Evolutionary conservation across 345 rosid genomes (phyloP), one percentile per base, ranked within the genome.

Genomic region (Rhizophora mangle): DNA sequence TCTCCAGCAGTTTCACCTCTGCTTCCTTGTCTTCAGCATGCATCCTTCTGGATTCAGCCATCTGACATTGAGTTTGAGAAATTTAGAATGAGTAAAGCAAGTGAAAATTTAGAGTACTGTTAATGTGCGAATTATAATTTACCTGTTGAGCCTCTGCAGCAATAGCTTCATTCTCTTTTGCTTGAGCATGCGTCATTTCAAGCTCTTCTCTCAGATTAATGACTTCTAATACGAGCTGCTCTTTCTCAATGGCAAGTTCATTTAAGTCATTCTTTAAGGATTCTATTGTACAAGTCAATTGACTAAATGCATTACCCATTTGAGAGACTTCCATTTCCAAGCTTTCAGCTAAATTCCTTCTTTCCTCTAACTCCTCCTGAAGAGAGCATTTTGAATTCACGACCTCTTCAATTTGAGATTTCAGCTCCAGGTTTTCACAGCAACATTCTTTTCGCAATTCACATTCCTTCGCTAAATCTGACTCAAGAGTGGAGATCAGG

Each of bases 1-100:
- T 87, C 84, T 95, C 99, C 72, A 95, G 78, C 46, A 90, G 85
- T 80, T 80, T 84, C 64, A 88, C 96, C 80, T 95, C 98, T 65
- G 82, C 89, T 83, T 92, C 99, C 81, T 87, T 89, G 31, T 89
- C 94, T 64, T 87, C 92, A 54, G 90, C 91, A 77, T 83, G 79
- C 49, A 68, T 77, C 78, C 81, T 87, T 81, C 79, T 85, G 54
- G 88, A 88, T 81, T 88, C 97, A 75, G 94, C 89, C 53, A 78
- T 82, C 99, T 95, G 84, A 61, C 60, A 67, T 53, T 36, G 62
- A 58, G 60, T 16, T 36, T 39, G 30, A 27, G 20, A n/a, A 0
- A 46, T 24, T 55, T 36, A 31, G 49, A 70, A 27, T 22, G 66
- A 68, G 65, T 43, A 43, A 43, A 11, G 15, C 18, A 43, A 43